phyloP scores from a whole-genome alignment of 2,329 filamentous ascomycete genomes.

The Phialocephala sp. region DNA sequence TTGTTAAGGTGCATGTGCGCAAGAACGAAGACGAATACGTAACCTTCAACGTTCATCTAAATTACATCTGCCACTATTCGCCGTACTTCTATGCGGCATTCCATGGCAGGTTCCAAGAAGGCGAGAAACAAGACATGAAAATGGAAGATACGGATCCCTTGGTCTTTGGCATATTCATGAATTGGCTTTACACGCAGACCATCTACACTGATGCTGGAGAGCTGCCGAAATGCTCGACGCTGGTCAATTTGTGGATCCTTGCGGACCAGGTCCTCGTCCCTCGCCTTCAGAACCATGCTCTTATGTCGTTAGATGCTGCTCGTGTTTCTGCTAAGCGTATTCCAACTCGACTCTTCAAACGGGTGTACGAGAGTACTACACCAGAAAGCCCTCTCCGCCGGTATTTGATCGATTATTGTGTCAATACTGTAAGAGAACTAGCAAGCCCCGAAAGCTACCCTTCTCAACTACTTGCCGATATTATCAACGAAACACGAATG shows the following conservation, averaged over 20 bases:
- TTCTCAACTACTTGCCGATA: not conserved
- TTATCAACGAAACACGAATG: not conserved
- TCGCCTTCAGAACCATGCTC: slow-evolving; percentile 17
- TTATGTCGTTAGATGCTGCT: slow-evolving; percentile 3
- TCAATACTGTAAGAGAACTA: not conserved
- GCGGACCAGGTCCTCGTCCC: slow-evolving; percentile 14
- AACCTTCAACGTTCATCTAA: slow-evolving; percentile 24
- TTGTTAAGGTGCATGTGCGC: not conserved
- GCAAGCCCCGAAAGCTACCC: not conserved
- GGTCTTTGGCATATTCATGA: slow-evolving; percentile 18
- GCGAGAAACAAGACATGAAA: not conserved
- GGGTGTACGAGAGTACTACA: not conserved
- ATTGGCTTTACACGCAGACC: slow-evolving; percentile 21
- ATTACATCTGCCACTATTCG: slow-evolving; percentile 23
- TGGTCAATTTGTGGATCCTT: slow-evolving; percentile 19
- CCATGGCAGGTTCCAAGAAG: slow-evolving; percentile 7
- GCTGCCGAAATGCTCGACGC: not conserved
- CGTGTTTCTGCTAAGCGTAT: not conserved
- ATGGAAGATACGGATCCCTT: slow-evolving; percentile 2
- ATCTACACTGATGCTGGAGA: slow-evolving; percentile 4
- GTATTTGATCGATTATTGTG: slow-evolving; percentile 2
- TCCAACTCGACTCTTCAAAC: not conserved
- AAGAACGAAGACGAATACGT: not conserved
- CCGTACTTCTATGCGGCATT: slow-evolving; percentile 20
- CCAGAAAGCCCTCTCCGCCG: not conserved